Evolutionary conservation across 495 filamentous ascomycete genomes (phyloP), one percentile per base, ranked within the genome.

Genomic region (Lophium mytilinum): DNA sequence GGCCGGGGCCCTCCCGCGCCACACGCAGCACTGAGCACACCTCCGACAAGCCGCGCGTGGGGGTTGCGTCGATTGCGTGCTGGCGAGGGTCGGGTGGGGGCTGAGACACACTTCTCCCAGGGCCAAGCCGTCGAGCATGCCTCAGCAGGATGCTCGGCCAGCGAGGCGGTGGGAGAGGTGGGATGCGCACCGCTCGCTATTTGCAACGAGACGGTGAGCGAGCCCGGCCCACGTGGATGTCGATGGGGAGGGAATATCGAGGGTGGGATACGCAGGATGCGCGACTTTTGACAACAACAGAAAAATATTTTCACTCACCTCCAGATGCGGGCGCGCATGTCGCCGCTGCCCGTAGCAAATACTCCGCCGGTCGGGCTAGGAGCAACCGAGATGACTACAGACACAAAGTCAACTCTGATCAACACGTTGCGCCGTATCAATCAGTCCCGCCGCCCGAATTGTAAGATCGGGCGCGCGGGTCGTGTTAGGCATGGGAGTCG

Each of bases 311-410:
- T 36, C 15, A 61, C 57, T 50, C 61, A 75, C 56, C 68, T 65
- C 72, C 72, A 74, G 55, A 74, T 74, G 36, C 72, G 52, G 11
- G 72, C 72, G 40, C 70, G 69, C 65, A 68, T 65, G 52, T 74
- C 72, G 30, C 72, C 72, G 50, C 71, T 73, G 50, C 72, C 72
- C 14, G 72, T 74, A 8, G 72, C 72, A 49, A 74, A 74, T 24
- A 72, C 60, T 24, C 58, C 61, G 45, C 69, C 71, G 0, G 37
- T 59, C 12, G 72, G 72, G 41, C 69, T 70, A 14, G 72, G 72
- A 8, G 72, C 72, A 24, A 74, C 72, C n/a, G 69, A 72, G 49
- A 74, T 74, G 56, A 74, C 72, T 72, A 50, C 14, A 55, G 58
- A 14, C 50, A 12, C 42, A 49, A 30, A 7, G 30, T 24, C n/a